phyloP scores from a whole-genome alignment of 164 flowering plant genomes.

The Buxus sempervirens region DNA sequence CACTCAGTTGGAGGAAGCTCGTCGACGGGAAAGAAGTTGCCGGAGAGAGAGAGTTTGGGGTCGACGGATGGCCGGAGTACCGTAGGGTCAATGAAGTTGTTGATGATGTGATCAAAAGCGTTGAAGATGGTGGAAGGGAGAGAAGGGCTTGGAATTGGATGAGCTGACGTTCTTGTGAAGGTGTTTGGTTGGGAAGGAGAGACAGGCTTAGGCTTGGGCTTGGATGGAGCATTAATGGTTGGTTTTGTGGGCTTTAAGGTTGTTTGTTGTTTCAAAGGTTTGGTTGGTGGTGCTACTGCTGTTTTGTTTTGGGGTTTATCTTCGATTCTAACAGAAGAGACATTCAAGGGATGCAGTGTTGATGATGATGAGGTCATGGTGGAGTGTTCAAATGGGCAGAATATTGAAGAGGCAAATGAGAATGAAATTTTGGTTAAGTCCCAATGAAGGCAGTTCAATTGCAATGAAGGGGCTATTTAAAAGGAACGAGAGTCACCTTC shows the following conservation, averaged over 20 bases:
- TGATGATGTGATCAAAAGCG: conserved; percentile 40
- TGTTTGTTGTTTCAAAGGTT: background rate
- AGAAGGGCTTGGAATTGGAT: conserved; percentile 13
- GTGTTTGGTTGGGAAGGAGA: too few species aligned
- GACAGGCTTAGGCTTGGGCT: too few species aligned
- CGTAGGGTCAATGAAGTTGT: conserved; percentile 51
- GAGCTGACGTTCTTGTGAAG: conserved; percentile 1
- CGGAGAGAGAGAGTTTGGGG: conserved; percentile 38
- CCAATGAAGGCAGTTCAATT: too few species aligned
- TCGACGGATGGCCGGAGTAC: conserved; percentile 36
- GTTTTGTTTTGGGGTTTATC: conserved; percentile 17
- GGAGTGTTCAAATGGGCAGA: conserved; percentile 13
- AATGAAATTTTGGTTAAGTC: too few species aligned
- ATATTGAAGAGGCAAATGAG: conserved; percentile 26
- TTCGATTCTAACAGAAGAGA: conserved; percentile 26
- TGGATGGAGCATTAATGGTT: background rate
- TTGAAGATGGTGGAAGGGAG: conserved; percentile 24
- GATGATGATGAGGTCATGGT: background rate
- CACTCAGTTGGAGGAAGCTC: conserved; percentile 66
- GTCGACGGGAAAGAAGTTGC: conserved; percentile 62
- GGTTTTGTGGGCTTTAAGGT: background rate
- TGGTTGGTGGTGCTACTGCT: background rate
- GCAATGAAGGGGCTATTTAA: too few species aligned
- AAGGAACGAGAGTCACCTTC: too few species aligned
- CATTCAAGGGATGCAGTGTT: background rate